These are phyloP conservation scores for Saraca asoca DNA, from an alignment of 331 rosid species.

Conservation along the genomic window DNA sequence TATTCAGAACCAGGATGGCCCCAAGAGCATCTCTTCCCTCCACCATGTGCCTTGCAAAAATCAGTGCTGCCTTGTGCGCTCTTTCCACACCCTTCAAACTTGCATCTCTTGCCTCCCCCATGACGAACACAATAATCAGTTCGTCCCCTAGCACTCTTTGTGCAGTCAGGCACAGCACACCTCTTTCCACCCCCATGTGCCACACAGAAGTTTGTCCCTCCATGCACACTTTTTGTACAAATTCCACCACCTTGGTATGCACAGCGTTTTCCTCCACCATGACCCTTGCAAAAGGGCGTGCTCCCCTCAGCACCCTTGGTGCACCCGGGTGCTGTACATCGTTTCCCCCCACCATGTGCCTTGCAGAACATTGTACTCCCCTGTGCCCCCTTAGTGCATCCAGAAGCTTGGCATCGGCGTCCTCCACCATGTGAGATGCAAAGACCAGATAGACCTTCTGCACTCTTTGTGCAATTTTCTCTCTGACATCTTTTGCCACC, in stretches of 20 bases:
- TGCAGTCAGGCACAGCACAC: conserved; percentile 83
- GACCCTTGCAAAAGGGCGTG: conserved; percentile 90
- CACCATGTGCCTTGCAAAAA: conserved; percentile 98
- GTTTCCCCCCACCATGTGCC: conserved; percentile 96
- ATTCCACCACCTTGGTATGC: conserved; percentile 79
- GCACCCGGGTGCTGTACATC: conserved; percentile 89
- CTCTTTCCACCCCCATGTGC: conserved; percentile 99
- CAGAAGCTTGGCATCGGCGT: conserved; percentile 76
- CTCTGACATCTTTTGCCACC: conserved; percentile 95
- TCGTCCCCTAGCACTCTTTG: conserved; percentile 93
- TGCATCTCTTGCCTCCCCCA: conserved; percentile 96
- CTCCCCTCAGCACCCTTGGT: conserved; percentile 98
- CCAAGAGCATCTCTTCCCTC: conserved; percentile 96
- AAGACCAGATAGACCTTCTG: conserved; percentile 94
- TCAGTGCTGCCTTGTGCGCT: conserved; percentile 98
- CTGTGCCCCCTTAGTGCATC: conserved; percentile 94
- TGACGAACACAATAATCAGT: conserved; percentile 95
- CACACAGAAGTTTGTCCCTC: conserved; percentile 92
- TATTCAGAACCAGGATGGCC: conserved; percentile 80
- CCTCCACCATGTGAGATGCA: conserved; percentile 99
- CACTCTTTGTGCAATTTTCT: conserved; percentile 91
- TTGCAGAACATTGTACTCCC: conserved; percentile 96
- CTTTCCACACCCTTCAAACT: conserved; percentile 79
- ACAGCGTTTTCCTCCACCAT: conserved; percentile 94
- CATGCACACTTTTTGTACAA: conserved; percentile 89